phyloP scores from a whole-genome alignment of 2,329 filamentous ascomycete genomes.

The Hirsutella rhossiliensis region DNA sequence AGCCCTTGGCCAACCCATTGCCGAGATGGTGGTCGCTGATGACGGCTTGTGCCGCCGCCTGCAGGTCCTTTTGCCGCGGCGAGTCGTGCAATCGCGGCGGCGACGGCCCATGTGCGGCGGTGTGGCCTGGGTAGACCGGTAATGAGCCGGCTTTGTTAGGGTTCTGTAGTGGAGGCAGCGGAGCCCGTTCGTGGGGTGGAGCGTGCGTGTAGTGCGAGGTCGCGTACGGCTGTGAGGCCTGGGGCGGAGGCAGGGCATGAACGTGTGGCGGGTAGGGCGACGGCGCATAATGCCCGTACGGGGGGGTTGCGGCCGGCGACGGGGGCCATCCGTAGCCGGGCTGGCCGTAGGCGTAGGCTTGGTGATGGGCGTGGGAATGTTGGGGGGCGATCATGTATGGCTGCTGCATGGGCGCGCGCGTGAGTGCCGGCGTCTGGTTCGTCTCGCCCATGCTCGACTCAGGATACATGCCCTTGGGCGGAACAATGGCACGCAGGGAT shows the following conservation, averaged over 20 bases:
- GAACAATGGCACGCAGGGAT: slow-evolving; percentile 66
- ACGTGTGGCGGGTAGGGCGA: slow-evolving; percentile 21
- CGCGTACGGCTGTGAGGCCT: slow-evolving; percentile 13
- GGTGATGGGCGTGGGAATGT: slow-evolving; percentile 14
- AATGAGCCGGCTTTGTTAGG: slow-evolving; percentile 13
- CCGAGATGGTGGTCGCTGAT: slow-evolving; percentile 26
- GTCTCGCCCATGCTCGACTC: slow-evolving; percentile 87
- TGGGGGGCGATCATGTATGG: slow-evolving; percentile 25
- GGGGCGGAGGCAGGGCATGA: slow-evolving; percentile 17
- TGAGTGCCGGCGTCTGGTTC: slow-evolving; percentile 68
- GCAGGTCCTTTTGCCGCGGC: slow-evolving; percentile 31
- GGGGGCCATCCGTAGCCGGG: slow-evolving; percentile 40
- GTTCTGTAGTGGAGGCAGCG: slow-evolving; percentile 24
- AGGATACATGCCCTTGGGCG: slow-evolving; percentile 90
- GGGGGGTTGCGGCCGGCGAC: slow-evolving; percentile 43
- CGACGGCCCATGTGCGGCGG: slow-evolving; percentile 8
- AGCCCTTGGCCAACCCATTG: slow-evolving; percentile 19
- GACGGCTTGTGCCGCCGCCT: slow-evolving; percentile 29
- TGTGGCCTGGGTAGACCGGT: slow-evolving; percentile 19
- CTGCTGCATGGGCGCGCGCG: slow-evolving; percentile 55
- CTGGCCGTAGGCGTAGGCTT: slow-evolving; percentile 24
- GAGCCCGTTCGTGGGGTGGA: slow-evolving; percentile 18
- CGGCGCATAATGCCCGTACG: slow-evolving; percentile 33
- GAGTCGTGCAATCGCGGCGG: slow-evolving; percentile 25
- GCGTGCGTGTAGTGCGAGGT: slow-evolving; percentile 16